Base-by-base conservation (phyloP, 495 filamentous ascomycete species). In the Podospora comata region DNA sequence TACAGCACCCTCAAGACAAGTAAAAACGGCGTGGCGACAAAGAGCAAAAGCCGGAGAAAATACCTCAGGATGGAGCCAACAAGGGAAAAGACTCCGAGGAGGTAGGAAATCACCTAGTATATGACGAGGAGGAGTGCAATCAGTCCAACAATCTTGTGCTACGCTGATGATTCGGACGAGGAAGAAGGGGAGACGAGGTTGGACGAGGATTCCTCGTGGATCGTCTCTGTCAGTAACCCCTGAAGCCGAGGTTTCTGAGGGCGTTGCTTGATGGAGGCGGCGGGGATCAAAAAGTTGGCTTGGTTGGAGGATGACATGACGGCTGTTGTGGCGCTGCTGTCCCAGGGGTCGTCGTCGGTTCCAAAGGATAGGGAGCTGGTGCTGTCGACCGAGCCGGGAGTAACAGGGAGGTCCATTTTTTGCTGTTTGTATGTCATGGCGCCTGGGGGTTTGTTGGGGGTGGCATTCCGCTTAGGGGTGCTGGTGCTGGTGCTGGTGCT, bases 151-250 rank as follows among this genome's bases (percentile, higher is more conserved):
- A 48, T 5, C 15, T 48, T 48, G 9, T 48, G 9, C 39, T 48
- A 48, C 7, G 39, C 39, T 13, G 39, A 13, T 13, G 39, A 48
- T 3, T 13, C 39, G 6, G 39, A 48, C 6, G 5, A 3, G 39
- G 5, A 6, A 3, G 39, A 48, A 16, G 39, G 9, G 5, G 39
- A 48, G 39, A 16, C 9, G 39, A 48, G 39, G 39, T 48, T 48
- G 39, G 39, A 48, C 7, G 59, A 32, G 6, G 16, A 88, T 73
- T 91, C 90, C 76, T 91, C 89, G 61, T 90, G 75, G 19, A 91
- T 91, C 0, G 87, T 90, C 63, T 86, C 81, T 26, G 80, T 79
- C 19, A 89, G 72, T 26, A 88, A 72, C 0, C 81, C 80, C 63
- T 71, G 27, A 2, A 16, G 18, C 1, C 18, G 61, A 3, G 30